Evolutionary conservation across 805 yeast species (phyloP).

Genomic region (Wickerhamiella vanderwaltii): DNA sequence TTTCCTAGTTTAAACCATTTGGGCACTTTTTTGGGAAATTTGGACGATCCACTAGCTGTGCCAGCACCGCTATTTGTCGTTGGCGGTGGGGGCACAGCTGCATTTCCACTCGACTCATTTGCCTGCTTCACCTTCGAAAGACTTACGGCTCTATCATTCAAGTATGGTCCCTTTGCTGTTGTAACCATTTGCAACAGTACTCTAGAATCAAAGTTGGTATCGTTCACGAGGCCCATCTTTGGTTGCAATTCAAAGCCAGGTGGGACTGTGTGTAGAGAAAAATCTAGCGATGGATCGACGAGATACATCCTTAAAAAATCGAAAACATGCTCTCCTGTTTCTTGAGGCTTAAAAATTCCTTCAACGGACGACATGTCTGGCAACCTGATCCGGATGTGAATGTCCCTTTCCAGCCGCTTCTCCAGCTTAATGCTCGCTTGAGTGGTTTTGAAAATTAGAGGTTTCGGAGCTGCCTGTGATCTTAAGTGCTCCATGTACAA

Average conservation of each 20-base stretch:
- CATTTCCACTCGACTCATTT: no score
- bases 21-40: slow-evolving; percentile 14
- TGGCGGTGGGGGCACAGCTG: not conserved
- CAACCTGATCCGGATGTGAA: slow-evolving; percentile 40
- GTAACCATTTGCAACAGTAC: slow-evolving; percentile 31
- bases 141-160: slow-evolving; percentile 16
- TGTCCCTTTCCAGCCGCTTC: slow-evolving; percentile 23
- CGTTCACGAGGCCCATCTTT: slow-evolving; percentile 27
- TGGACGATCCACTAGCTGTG: not conserved
- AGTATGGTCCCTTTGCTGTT: slow-evolving; percentile 10
- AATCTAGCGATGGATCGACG: slow-evolving; percentile 24
- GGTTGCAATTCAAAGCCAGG: slow-evolving; percentile 33
- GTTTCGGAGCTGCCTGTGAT: slow-evolving; percentile 31
- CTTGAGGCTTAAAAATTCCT: slow-evolving; percentile 36
- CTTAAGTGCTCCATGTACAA: slow-evolving; percentile 40
- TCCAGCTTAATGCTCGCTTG: slow-evolving; percentile 27
- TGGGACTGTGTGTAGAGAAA: slow-evolving; percentile 36
- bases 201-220: slow-evolving; percentile 36
- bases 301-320: slow-evolving; percentile 26
- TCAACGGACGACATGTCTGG: slow-evolving; percentile 47
- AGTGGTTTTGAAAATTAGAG: slow-evolving; percentile 34
- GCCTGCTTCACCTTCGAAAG: slow-evolving; percentile 3
- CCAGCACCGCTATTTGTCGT: no score
- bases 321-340: slow-evolving; percentile 31
- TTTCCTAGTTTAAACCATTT: slow-evolving; percentile 21